Base-by-base conservation (phyloP, 2,329 filamentous ascomycete genomes). In the Penicillium digitatum region DNA sequence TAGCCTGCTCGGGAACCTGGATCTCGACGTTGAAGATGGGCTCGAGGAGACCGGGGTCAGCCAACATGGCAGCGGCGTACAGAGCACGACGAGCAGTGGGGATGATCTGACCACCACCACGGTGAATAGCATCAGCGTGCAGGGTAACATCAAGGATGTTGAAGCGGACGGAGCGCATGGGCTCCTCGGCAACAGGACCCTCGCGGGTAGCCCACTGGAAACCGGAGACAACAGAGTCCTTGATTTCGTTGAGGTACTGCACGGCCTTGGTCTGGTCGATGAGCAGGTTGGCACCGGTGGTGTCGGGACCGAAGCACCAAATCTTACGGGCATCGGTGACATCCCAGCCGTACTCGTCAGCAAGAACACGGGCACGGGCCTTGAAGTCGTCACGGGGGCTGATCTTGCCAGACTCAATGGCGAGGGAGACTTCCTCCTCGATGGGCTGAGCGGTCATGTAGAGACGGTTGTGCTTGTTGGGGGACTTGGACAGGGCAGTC, bases 381-480 rank as follows among this genome's bases (percentile, higher is more conserved):
- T 99, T 99, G 88, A 97, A 90, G 82, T 99, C 94, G 78, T 99
- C 94, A 84, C 93, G 90, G 66, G 94, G 90, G 73, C 80, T 83
- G 77, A 99, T 91, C 84, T 91, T 94, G 82, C 94, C 94, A 53
- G 74, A 66, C 83, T 99, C 94, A 65, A 99, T 99, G 72, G 88
- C 89, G 73, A 86, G 85, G 69, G 89, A 83, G 59, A 99, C 87
- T 69, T 97, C 94, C 85, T 99, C 94, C 43, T 85, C 85, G 54
- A 99, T 83, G 69, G 94, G 94, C 80, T 91, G 81, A 64, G 94
- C 94, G 78, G 84, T 85, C 81, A 99, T 87, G 84, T 97, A 99
- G 60, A 99, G 85, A 91, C 94, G 93, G 86, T 99, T 99, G 89
- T 99, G 94, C 90, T 99, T 99, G 89, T 99, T 99, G 82, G 94